Conservation (phyloP, 2,329 filamentous ascomycete species). For the Lecanicillium sp. region DNA sequence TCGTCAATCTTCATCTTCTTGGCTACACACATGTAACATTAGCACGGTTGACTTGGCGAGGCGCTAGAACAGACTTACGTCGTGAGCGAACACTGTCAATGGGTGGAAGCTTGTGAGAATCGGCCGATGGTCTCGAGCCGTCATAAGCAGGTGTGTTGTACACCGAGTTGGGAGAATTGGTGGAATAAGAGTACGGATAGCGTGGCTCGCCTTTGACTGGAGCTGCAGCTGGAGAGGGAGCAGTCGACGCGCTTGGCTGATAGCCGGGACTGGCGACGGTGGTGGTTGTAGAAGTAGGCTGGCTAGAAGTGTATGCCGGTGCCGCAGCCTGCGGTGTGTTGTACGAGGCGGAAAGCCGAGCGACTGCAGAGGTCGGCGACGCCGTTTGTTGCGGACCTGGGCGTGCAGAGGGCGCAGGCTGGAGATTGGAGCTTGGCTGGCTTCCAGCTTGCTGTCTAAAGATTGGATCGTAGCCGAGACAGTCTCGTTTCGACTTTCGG, state of each 20-base stretch:
- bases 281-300: conserved; percentile 23
- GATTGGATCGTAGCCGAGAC: conserved; percentile 78
- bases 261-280: conserved; percentile 16
- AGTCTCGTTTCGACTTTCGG: conserved; percentile 82
- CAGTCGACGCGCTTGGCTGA: conserved; percentile 25
- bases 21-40: conserved; percentile 35
- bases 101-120: too few relatives aligned
- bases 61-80: too few relatives aligned
- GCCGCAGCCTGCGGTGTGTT: conserved; percentile 35
- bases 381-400: conserved; percentile 15
- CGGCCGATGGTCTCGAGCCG: too few relatives aligned
- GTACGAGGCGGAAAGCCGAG: conserved; percentile 36
- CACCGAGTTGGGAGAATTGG: too few relatives aligned
- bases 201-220: too few relatives aligned
- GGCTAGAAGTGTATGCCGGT: conserved; percentile 28
- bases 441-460: conserved; percentile 70
- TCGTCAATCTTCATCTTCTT: conserved; percentile 66
- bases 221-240: conserved; percentile 4
- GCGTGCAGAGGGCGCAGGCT: conserved; percentile 22
- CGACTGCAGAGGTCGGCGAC: conserved; percentile 15
- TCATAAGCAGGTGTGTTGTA: too few relatives aligned
- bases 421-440: conserved; percentile 56
- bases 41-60: too few relatives aligned
- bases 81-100: too few relatives aligned
- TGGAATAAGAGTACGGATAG: too few relatives aligned